phyloP scores from a whole-genome alignment of 345 rosid genomes.

The Luvunga scandens region DNA sequence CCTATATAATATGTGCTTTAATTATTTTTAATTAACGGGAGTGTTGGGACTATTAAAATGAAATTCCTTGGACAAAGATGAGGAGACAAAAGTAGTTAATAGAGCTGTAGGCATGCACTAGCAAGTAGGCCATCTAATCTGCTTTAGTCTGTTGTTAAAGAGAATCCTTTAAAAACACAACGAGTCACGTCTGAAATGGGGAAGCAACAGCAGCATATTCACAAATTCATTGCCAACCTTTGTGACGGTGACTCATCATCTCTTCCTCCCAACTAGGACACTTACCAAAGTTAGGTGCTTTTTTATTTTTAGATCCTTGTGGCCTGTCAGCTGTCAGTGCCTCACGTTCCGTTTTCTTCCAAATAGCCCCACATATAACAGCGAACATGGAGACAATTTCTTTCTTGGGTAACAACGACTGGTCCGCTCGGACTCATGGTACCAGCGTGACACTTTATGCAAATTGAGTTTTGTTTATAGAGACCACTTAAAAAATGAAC shows the following conservation, averaged over 20 bases:
- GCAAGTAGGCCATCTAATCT: background rate
- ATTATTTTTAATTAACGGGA: too few species aligned
- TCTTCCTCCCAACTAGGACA: background rate
- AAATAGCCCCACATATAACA: background rate
- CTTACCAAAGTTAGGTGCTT: background rate
- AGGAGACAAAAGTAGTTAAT: background rate
- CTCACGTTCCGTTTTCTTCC: background rate
- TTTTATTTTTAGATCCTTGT: background rate
- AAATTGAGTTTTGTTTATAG: too few species aligned
- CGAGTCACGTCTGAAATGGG: background rate
- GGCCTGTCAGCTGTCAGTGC: background rate
- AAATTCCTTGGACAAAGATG: background rate
- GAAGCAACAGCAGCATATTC: background rate
- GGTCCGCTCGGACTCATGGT: too few species aligned
- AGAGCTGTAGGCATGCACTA: background rate
- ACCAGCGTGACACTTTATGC: too few species aligned
- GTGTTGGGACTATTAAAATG: too few species aligned
- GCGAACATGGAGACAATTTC: background rate
- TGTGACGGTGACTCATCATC: background rate
- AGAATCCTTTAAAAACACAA: background rate
- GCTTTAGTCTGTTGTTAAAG: background rate
- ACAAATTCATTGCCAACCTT: background rate
- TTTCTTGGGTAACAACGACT: background rate
- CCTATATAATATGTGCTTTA: too few species aligned
- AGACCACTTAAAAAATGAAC: too few species aligned